These are phyloP conservation scores for Talaromyces sp. DNA, from an alignment of 2,329 filamentous ascomycete genomes.

Conservation along the genomic window DNA sequence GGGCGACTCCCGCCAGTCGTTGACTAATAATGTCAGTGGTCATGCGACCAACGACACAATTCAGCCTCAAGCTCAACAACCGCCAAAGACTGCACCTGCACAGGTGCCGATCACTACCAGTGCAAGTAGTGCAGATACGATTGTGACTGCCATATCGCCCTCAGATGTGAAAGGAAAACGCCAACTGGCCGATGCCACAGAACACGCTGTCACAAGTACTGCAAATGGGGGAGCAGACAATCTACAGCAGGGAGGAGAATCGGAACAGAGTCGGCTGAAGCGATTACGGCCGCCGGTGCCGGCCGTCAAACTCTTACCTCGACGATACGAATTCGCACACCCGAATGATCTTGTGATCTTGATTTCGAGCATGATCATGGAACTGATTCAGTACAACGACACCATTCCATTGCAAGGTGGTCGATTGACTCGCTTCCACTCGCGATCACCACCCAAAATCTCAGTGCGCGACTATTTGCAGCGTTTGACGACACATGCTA, in stretches of 20 bases:
- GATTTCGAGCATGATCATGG: conserved; percentile 91
- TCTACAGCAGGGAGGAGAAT: conserved; percentile 11
- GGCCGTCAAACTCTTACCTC: conserved; percentile 52
- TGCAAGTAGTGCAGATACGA: background rate
- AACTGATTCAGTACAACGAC: conserved; percentile 91
- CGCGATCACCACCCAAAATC: conserved; percentile 81
- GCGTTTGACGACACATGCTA: conserved; percentile 87
- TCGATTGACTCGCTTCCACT: conserved; percentile 90
- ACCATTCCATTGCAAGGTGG: conserved; percentile 76
- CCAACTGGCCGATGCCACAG: conserved; percentile 30
- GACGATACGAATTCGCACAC: conserved; percentile 73
- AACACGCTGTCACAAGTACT: background rate
- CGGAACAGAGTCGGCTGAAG: conserved; percentile 40
- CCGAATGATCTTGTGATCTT: conserved; percentile 83
- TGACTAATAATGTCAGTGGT: conserved; percentile 6
- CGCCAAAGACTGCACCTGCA: conserved; percentile 3
- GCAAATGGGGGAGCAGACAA: background rate
- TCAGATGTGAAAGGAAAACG: conserved; percentile 18
- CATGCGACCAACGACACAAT: background rate
- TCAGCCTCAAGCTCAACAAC: background rate
- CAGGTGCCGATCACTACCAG: background rate
- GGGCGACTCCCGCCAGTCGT: conserved; percentile 23
- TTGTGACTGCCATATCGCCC: conserved; percentile 6
- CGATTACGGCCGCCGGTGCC: conserved; percentile 43
- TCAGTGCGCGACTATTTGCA: conserved; percentile 92